phyloP scores from a whole-genome alignment of 2,329 filamentous ascomycete species.

The Phoma herbarum region DNA sequence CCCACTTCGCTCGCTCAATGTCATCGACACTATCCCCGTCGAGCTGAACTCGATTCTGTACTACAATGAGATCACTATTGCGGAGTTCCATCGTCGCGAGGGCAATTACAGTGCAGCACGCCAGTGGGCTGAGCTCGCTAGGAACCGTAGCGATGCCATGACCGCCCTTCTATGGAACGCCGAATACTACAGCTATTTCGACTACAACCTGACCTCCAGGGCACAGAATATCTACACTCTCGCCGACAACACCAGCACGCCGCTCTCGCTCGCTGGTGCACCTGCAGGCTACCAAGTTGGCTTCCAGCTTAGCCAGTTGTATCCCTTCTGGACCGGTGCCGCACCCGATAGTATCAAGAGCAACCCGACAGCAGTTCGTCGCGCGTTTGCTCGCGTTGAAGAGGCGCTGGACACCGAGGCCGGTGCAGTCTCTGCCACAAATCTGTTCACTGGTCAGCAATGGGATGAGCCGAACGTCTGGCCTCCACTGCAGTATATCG shows the following conservation, averaged over 20 bases:
- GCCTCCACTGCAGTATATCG: constrained; percentile 71
- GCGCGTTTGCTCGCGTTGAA: constrained; percentile 63
- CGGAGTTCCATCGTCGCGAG: constrained; percentile 61
- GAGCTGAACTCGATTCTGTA: constrained; percentile 75
- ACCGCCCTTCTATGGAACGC: constrained; percentile 71
- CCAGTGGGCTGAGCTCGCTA: constrained; percentile 61
- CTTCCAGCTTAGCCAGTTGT: constrained; percentile 69
- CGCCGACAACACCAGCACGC: constrained; percentile 53
- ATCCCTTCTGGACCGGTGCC: constrained; percentile 74
- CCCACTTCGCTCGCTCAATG: constrained; percentile 70
- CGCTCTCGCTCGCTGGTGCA: constrained; percentile 53
- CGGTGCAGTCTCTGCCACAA: constrained; percentile 70
- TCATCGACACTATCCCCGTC: constrained; percentile 66
- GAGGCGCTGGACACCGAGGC: constrained; percentile 61
- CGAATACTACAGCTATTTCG: constrained; percentile 70
- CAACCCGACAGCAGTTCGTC: constrained; percentile 66
- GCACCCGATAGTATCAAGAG: constrained; percentile 65
- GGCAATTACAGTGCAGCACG: constrained; percentile 62
- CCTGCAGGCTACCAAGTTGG: constrained; percentile 65
- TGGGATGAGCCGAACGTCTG: constrained; percentile 77
- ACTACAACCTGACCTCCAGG: constrained; percentile 71
- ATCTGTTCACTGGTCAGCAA: constrained; percentile 68
- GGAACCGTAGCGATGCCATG: constrained; percentile 68
- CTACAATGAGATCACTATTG: constrained; percentile 69
- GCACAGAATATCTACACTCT: constrained; percentile 65